Evolutionary conservation across 306 rosid species (phyloP).

Genomic region (Echinosophora koreensis): DNA sequence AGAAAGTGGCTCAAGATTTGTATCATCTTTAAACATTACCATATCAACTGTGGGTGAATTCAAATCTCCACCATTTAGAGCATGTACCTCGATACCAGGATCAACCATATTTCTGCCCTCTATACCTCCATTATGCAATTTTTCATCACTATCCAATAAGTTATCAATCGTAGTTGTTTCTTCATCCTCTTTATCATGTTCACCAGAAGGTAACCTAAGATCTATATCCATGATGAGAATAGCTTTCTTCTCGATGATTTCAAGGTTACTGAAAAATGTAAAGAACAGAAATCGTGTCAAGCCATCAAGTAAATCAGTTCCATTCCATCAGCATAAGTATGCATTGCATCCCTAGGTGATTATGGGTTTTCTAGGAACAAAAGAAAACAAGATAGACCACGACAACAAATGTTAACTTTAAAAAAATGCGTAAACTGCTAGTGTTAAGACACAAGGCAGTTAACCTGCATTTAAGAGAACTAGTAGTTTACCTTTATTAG

Average conservation of each 20-base stretch:
- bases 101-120: slow-evolving; percentile 72
- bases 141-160: slow-evolving; percentile 85
- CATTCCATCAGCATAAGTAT: neutral
- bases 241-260: slow-evolving; percentile 51
- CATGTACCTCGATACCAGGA: slow-evolving; percentile 63
- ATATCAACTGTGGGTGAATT: no score
- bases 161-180: slow-evolving; percentile 76
- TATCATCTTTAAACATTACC: slow-evolving; percentile 71
- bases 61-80: slow-evolving; percentile 81
- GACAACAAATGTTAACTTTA: no score
- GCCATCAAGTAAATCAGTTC: slow-evolving; percentile 29
- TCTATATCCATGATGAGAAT: slow-evolving; percentile 84
- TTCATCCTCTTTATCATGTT: slow-evolving; percentile 80
- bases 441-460: neutral
- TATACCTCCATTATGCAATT: slow-evolving; percentile 77
- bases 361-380: slow-evolving; percentile 21
- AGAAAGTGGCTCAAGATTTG: slow-evolving; percentile 97
- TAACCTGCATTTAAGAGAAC: neutral
- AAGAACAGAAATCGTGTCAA: slow-evolving; percentile 31
- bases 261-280: slow-evolving; percentile 59
- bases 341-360: slow-evolving; percentile 26
- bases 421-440: no score
- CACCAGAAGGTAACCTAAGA: slow-evolving; percentile 96
- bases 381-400: neutral
- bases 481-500: slow-evolving; percentile 14